These are phyloP conservation scores for Chaetomium globosum DNA, from an alignment of 2,329 filamentous ascomycete species.

Conservation along the genomic window DNA sequence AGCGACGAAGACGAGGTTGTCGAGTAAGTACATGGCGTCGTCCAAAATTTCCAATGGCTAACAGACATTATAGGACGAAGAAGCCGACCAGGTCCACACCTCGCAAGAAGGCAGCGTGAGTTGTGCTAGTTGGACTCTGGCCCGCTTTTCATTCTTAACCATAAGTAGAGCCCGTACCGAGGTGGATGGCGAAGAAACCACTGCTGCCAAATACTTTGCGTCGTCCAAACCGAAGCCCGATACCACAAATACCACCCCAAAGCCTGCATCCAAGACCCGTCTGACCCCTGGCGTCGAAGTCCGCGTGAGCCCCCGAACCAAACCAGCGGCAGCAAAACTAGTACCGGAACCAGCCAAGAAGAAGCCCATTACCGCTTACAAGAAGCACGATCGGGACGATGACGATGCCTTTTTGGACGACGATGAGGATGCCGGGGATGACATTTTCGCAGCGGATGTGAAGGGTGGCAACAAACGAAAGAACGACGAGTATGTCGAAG, in stretches of 20 bases:
- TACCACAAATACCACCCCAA: slow-evolving; percentile 47
- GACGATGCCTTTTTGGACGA: slow-evolving; percentile 66
- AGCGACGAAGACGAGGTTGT: slow-evolving; percentile 72
- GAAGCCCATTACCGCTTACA: slow-evolving; percentile 47
- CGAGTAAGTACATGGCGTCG: slow-evolving; percentile 47
- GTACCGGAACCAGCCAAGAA: slow-evolving; percentile 44
- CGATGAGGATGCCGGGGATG: slow-evolving; percentile 72
- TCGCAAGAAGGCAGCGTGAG: slow-evolving; percentile 60
- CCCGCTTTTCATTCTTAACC: slow-evolving; percentile 10
- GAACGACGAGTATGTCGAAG: slow-evolving; percentile 74
- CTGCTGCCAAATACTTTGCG: slow-evolving; percentile 61
- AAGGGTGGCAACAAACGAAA: slow-evolving; percentile 67
- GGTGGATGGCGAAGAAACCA: slow-evolving; percentile 54
- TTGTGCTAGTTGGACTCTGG: background rate
- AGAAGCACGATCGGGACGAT: slow-evolving; percentile 53
- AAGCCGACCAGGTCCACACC: slow-evolving; percentile 56
- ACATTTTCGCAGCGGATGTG: slow-evolving; percentile 77
- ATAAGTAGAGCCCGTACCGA: slow-evolving; percentile 44
- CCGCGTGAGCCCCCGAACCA: slow-evolving; percentile 57
- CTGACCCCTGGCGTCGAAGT: slow-evolving; percentile 50
- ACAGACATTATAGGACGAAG: slow-evolving; percentile 49
- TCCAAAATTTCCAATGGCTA: slow-evolving; percentile 16
- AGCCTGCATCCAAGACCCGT: slow-evolving; percentile 45
- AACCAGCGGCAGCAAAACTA: slow-evolving; percentile 43
- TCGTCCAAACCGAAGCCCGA: slow-evolving; percentile 50